Evolutionary conservation across 148 eudicot genomes (phyloP).

Genomic region (Fallopia convolvulus): DNA sequence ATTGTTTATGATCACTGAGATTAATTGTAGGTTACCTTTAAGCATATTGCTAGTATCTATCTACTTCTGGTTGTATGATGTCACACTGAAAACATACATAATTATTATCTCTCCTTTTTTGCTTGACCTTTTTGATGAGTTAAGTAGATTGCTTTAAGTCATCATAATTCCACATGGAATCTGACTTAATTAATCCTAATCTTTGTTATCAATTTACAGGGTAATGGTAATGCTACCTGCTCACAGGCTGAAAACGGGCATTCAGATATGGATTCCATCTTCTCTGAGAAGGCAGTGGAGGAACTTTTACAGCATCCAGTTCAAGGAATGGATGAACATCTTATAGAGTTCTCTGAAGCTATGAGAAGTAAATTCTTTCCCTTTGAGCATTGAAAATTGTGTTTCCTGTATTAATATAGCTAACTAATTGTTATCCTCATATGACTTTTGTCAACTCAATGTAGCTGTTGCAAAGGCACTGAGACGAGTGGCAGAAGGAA

Average conservation of each 20-base stretch:
- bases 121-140: not conserved
- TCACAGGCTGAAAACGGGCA: conserved; percentile 2
- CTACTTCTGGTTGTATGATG: not conserved
- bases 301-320: conserved; percentile 46
- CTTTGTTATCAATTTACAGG: not conserved
- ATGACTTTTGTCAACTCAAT: conserved; percentile 14
- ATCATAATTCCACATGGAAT: not conserved
- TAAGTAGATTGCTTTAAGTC: not conserved
- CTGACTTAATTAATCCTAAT: not conserved
- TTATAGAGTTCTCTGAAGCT: conserved; percentile 69
- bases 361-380: conserved; percentile 57
- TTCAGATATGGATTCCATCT: conserved; percentile 32
- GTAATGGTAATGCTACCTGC: not conserved
- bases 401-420: not conserved
- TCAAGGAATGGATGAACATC: conserved; percentile 56
- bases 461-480: conserved; percentile 90
- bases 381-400: not conserved
- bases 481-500: conserved; percentile 79
- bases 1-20: not conserved
- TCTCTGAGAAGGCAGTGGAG: conserved; percentile 49
- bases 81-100: not conserved
- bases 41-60: not conserved
- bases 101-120: not conserved
- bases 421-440: not conserved
- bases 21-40: not conserved